Base-by-base conservation (phyloP, 345 rosid genomes). In the Firmiana major region DNA sequence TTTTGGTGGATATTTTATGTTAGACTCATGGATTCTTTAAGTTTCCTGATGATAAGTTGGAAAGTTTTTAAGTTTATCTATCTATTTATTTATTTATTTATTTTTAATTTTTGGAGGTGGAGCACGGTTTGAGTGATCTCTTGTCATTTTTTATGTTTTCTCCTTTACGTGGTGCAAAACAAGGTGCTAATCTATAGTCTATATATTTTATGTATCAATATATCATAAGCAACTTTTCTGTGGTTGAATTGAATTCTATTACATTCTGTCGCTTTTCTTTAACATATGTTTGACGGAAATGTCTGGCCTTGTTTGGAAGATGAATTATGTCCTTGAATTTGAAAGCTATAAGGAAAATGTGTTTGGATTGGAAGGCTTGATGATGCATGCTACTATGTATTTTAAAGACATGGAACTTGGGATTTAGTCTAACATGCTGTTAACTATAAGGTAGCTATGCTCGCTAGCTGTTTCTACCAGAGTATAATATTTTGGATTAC, bases 101-200 rank as follows among this genome's bases (percentile, higher is more conserved):
- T n/a, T n/a, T n/a, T n/a, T n/a, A n/a, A 40, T 16, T 0, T 68
- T 24, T 69, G 42, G 10, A 28, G 0, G 8, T 42, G 34, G 49
- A 5, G 49, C 17, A n/a, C 28, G 10, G 31, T 42, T n/a, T 22
- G 53, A 66, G 34, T 65, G 49, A 42, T 40, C 71, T n/a, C 1
- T 48, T n/a, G 11, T 71, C 60, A 71, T 71, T n/a, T 71, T 54
- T n/a, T 24, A 31, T 71, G 73, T 54, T 53, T 46, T 53, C 45
- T 3, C 46, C 19, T 71, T 42, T 28, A 70, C 58, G 2, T 53
- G 62, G 62, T 71, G 28, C 28, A 28, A 71, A 54, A 71, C 19
- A 53, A 36, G 38, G 46, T 54, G 45, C 46, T 53, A 71, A 54
- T 36, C 28, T 71, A 31, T 53, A 19, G 24, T 16, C n/a, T 16